Evolutionary conservation across 176 grass and related monocot species (phyloP).

Genomic region (Hordeum marinum): DNA sequence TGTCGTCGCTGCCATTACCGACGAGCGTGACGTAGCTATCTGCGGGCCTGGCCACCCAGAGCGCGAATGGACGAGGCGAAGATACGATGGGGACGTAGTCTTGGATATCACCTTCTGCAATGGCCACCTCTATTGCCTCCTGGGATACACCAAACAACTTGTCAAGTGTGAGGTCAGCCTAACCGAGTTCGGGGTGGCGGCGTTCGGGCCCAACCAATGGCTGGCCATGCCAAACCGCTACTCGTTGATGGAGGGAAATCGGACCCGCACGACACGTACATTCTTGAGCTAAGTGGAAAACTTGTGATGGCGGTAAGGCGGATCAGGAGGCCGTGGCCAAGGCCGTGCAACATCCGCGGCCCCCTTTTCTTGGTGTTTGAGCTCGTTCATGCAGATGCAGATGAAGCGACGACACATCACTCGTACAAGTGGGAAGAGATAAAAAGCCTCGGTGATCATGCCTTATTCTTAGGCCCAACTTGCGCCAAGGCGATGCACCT

Average conservation of each 20-base stretch:
- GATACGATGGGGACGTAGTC: not conserved
- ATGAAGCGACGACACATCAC: not conserved
- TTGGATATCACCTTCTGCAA: not conserved
- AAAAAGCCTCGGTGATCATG: not conserved
- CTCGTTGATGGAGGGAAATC: too few relatives aligned
- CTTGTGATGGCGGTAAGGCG: not conserved
- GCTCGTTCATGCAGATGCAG: not conserved
- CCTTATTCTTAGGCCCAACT: not conserved
- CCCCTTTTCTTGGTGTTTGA: not conserved
- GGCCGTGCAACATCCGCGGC: too few relatives aligned
- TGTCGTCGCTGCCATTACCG: not conserved
- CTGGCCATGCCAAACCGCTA: too few relatives aligned
- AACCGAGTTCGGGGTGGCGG: not conserved
- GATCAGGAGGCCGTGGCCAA: too few relatives aligned
- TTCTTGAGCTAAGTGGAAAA: not conserved
- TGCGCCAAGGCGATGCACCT: not conserved
- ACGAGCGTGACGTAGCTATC: not conserved
- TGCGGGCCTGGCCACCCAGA: not conserved
- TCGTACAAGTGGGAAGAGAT: not conserved
- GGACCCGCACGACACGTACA: not conserved
- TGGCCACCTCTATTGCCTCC: not conserved
- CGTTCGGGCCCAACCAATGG: not conserved
- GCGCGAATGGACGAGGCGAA: not conserved
- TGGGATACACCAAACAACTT: not conserved
- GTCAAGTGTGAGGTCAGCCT: not conserved